Evolutionary conservation across 768 basidiomycete genomes (phyloP), one percentile per base, ranked within the genome.

Genomic region (Leucocoprinus leucothites): DNA sequence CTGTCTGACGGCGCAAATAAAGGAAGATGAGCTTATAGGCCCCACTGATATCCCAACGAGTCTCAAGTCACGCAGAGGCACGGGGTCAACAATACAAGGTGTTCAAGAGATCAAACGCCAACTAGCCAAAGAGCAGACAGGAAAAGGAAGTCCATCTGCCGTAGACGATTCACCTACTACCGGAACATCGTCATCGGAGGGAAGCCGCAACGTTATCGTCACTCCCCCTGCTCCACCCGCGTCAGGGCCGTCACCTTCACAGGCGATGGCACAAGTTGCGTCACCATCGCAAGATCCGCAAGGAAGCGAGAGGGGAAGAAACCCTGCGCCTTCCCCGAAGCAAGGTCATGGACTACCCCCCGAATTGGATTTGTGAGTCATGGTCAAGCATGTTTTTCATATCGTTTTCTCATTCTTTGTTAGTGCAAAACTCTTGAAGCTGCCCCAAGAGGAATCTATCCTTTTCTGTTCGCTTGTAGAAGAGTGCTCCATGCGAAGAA

Each of bases 391-490:
- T 38, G 16, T 35, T 9, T 48, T 9, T 13, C 14, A 18, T 25
- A 35, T n/a, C 3, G 38, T 7, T 19, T 11, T 9, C 24, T 19
- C 14, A 19, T 19, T 28, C 28, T 25, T 41, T 2, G 9, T 21
- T 18, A 66, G 59, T 46, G 75, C 76, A 57, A 67, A 73, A 4
- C 56, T 74, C 8, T 68, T 86, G 22, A 63, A 67, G 34, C 60
- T 71, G 16, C 58, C 69, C n/a, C 67, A 68, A 2, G 75, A 72
- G 3, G 85, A 87, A 61, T 55, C 44, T 1, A 66, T 85, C 28
- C 19, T 85, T 0, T 85, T 80, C 60, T 73, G 73, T 47, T 78
- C 82, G 0, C 68, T 65, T 3, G 83, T 87, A 11, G 84, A 85
- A 61, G 74, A 77, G 11, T 76, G 78, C 14, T 74, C 76, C 40